These are phyloP conservation scores for Nakataea oryzae DNA, from an alignment of 2,329 filamentous ascomycete genomes.

Conservation along the genomic window DNA sequence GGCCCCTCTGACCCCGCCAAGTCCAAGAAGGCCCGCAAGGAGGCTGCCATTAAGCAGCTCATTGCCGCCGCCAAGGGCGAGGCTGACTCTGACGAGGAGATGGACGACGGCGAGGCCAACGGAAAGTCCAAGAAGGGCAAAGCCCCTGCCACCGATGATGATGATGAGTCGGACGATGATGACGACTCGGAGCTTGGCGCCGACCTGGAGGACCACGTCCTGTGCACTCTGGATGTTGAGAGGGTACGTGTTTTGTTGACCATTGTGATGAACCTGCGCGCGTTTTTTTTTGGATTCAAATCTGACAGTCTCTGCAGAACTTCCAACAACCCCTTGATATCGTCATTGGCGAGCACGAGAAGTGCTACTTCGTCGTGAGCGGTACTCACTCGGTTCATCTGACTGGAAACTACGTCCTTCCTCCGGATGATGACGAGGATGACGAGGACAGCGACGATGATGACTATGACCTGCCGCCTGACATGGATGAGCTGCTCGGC, in stretches of 20 bases:
- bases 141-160: constrained; percentile 51
- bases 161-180: constrained; percentile 46
- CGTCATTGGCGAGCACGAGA: constrained; percentile 79
- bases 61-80: constrained; percentile 54
- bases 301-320: constrained; percentile 45
- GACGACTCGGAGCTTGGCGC: constrained; percentile 52
- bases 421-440: constrained; percentile 52
- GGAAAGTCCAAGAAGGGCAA: constrained; percentile 56
- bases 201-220: constrained; percentile 78
- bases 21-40: constrained; percentile 75
- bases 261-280: not conserved
- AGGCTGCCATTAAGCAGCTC: constrained; percentile 68
- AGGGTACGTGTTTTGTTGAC: constrained; percentile 48
- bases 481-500: constrained; percentile 62
- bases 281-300: constrained; percentile 3
- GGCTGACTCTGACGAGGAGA: constrained; percentile 57
- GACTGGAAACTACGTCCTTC: constrained; percentile 90
- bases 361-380: constrained; percentile 82
- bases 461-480: constrained; percentile 73
- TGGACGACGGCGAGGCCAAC: constrained; percentile 58
- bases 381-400: constrained; percentile 87
- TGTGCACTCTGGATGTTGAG: constrained; percentile 91
- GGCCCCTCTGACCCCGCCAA: constrained; percentile 87
- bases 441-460: constrained; percentile 54
- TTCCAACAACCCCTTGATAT: constrained; percentile 95